Conservation (phyloP, 768 basidiomycete species). For the Galerina sulciceps region DNA sequence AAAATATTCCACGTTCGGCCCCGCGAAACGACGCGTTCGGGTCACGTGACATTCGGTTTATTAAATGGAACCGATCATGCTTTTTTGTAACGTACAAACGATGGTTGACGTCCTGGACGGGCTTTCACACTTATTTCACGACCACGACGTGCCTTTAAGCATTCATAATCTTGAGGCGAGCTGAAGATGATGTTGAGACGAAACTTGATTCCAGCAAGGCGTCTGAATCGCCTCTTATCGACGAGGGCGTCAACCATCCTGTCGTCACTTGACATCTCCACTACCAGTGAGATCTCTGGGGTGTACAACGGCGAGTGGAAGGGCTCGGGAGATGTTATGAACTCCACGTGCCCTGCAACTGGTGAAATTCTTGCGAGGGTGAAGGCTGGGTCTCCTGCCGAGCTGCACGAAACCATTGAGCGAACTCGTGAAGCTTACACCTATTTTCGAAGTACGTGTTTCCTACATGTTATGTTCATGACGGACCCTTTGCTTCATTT, state of each 20-base stretch:
- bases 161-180: not conserved
- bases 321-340: conserved; percentile 72
- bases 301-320: conserved; percentile 87
- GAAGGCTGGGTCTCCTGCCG: conserved; percentile 71
- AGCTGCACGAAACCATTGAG: conserved; percentile 70
- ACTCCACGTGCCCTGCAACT: conserved; percentile 83
- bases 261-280: conserved; percentile 63
- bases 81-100: not conserved
- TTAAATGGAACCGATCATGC: conserved; percentile 22
- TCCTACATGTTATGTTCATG: not conserved
- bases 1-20: too few relatives aligned
- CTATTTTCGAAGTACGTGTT: conserved; percentile 57
- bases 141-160: conserved; percentile 12
- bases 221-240: conserved; percentile 57
- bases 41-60: conserved; percentile 13
- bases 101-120: conserved; percentile 5
- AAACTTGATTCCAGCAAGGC: conserved; percentile 14
- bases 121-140: conserved; percentile 11
- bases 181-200: conserved; percentile 16
- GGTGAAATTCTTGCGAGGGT: conserved; percentile 84
- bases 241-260: conserved; percentile 73
- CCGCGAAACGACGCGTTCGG: conserved; percentile 1
- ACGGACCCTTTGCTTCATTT: not conserved
- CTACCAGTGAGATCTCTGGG: conserved; percentile 62
- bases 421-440: conserved; percentile 77